Percentiles rank a stretch among this genome's conserved stretches.
phyloP scores from a whole-genome alignment of 306 rosid species.

The Lotus japonicus region DNA sequence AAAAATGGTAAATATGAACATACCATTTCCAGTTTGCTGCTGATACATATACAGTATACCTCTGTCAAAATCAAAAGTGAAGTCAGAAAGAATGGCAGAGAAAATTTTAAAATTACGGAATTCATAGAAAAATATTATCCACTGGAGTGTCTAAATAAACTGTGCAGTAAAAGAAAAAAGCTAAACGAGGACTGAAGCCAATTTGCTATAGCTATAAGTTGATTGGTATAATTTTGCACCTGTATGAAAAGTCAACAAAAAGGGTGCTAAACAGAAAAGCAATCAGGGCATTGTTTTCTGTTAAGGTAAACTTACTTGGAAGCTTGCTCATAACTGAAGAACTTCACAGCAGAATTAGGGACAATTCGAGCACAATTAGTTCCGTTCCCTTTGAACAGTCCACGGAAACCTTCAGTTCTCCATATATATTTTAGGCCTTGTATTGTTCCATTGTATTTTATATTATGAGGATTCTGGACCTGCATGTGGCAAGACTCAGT shows the following conservation, averaged over 20 bases:
- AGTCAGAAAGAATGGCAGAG: slow-evolving; percentile 11
- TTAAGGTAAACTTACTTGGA: slow-evolving; percentile 56
- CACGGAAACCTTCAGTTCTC: slow-evolving; percentile 95
- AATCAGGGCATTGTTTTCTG: not conserved
- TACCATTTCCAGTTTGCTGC: slow-evolving; percentile 86
- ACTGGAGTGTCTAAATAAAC: not conserved
- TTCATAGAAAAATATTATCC: slow-evolving; percentile 2
- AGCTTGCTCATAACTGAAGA: slow-evolving; percentile 98
- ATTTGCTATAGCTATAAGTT: not conserved
- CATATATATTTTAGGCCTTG: slow-evolving; percentile 94
- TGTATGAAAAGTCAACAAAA: not conserved
- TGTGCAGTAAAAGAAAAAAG: not conserved
- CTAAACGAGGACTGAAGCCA: not conserved
- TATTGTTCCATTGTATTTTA: slow-evolving; percentile 85
- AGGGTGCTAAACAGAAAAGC: not conserved
- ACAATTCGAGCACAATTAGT: slow-evolving; percentile 96
- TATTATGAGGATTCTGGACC: slow-evolving; percentile 94
- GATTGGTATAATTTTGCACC: slow-evolving; percentile 3
- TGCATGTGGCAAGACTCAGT: slow-evolving; percentile 29
- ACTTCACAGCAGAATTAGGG: slow-evolving; percentile 96
- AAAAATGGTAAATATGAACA: slow-evolving; percentile 22
- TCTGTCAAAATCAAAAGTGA: slow-evolving; percentile 41
- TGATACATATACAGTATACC: slow-evolving; percentile 66
- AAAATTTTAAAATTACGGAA: slow-evolving; percentile 1
- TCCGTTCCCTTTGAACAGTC: slow-evolving; percentile 93